These are phyloP conservation scores for Penicillium daleae DNA, from an alignment of 495 filamentous ascomycete species.

Conservation along the genomic window DNA sequence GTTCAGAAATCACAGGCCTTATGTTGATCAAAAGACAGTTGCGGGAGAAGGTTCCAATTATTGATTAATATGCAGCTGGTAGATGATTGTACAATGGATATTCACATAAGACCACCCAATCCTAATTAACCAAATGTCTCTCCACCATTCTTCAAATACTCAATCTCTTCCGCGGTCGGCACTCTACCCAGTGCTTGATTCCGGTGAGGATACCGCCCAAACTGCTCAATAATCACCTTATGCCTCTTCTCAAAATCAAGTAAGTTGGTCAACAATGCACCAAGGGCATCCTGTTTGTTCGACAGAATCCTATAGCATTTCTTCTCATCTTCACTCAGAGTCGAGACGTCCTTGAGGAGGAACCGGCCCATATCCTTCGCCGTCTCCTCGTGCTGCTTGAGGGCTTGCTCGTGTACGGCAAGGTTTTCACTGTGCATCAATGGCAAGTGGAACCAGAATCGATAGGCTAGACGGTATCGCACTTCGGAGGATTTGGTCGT, in stretches of 20 bases:
- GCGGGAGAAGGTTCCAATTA: not conserved
- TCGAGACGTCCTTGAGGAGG: conserved; percentile 13
- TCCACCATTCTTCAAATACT: conserved; percentile 32
- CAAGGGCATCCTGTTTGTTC: conserved; percentile 16
- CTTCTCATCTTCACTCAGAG: conserved; percentile 24
- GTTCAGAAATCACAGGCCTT: too few species aligned
- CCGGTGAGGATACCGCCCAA: conserved; percentile 36
- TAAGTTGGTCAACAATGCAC: conserved; percentile 12
- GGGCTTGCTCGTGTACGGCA: conserved; percentile 28
- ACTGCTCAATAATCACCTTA: conserved; percentile 34
- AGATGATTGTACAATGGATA: not conserved
- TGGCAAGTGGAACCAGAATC: conserved; percentile 40
- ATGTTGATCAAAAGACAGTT: not conserved
- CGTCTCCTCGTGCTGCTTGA: conserved; percentile 27
- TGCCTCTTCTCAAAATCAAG: conserved; percentile 32
- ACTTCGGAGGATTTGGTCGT: conserved; percentile 23
- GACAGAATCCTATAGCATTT: conserved; percentile 20
- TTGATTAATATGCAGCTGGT: not conserved
- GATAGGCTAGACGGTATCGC: conserved; percentile 32
- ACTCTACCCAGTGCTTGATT: conserved; percentile 27
- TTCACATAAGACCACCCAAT: not conserved
- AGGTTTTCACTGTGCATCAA: conserved; percentile 41
- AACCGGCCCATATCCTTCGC: conserved; percentile 25
- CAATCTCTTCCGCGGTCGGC: conserved; percentile 28
- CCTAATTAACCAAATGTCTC: conserved; percentile 24